Evolutionary conservation across 1,139 yeast species (phyloP).

Genomic region (Geotrichum fermentans): DNA sequence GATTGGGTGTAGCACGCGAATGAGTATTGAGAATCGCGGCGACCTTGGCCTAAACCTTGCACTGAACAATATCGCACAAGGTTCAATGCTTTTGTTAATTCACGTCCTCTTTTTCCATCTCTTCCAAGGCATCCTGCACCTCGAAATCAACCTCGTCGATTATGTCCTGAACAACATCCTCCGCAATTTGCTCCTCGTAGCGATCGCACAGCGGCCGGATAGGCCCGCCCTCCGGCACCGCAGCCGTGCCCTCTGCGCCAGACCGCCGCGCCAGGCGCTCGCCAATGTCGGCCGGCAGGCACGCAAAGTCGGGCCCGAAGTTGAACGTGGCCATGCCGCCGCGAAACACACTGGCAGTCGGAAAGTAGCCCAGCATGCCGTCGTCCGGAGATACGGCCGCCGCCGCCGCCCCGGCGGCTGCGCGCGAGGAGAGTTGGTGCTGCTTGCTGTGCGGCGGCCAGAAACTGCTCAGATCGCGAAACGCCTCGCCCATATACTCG

Average conservation of each 20-base stretch:
- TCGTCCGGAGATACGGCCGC: conserved; percentile 47
- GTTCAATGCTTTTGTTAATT: too few relatives aligned
- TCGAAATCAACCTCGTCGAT: conserved; percentile 80
- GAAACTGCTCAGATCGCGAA: conserved; percentile 66
- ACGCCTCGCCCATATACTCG: conserved; percentile 55
- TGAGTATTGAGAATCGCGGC: too few relatives aligned
- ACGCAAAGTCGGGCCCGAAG: conserved; percentile 62
- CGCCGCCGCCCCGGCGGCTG: conserved; percentile 16
- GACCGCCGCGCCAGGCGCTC: conserved; percentile 33
- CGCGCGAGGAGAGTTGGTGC: conserved; percentile 24
- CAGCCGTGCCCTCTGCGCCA: conserved; percentile 24
- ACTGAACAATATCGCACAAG: too few relatives aligned
- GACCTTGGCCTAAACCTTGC: too few relatives aligned
- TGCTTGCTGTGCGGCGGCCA: conserved; percentile 62
- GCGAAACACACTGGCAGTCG: conserved; percentile 77
- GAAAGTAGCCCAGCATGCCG: conserved; percentile 84
- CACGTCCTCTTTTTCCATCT: too few relatives aligned
- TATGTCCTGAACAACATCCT: conserved; percentile 77
- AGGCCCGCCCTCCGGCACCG: conserved; percentile 26
- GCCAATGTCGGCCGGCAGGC: conserved; percentile 36
- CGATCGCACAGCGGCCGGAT: conserved; percentile 55
- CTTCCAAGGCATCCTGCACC: conserved; percentile 41
- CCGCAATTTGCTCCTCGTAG: conserved; percentile 67
- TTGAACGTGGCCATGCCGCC: conserved; percentile 72
- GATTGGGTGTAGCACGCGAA: too few relatives aligned